A percentile compares a stretch with the other conserved stretches of the same genome.
Evolutionary conservation across 2,329 filamentous ascomycete genomes (phyloP).

Genomic region (Phoma herbarum): DNA sequence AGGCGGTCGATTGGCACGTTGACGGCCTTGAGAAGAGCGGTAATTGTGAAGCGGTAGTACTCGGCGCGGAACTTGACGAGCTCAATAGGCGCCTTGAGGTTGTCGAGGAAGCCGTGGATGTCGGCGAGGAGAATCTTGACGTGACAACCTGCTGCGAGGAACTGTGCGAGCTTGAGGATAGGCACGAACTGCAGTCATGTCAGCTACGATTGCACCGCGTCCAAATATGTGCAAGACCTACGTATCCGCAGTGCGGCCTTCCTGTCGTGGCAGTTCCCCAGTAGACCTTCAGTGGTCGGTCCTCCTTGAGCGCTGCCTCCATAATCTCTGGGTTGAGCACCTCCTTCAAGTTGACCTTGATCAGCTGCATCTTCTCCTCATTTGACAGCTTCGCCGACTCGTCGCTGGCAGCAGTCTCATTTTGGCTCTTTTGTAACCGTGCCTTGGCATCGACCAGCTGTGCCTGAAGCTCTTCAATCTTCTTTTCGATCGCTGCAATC

Average conservation of each 20-base stretch:
- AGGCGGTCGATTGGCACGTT: constrained; percentile 81
- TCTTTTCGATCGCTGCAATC: constrained; percentile 46
- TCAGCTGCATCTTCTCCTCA: constrained; percentile 75
- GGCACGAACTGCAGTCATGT: constrained; percentile 69
- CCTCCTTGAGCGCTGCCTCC: constrained; percentile 72
- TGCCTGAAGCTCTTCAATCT: constrained; percentile 40
- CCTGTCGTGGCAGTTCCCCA: constrained; percentile 90
- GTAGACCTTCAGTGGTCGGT: constrained; percentile 78
- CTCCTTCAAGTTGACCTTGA: constrained; percentile 82
- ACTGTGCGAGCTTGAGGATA: constrained; percentile 87
- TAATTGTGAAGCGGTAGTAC: constrained; percentile 84
- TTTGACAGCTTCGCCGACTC: constrained; percentile 51
- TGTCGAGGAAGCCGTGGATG: constrained; percentile 78
- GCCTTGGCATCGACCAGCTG: constrained; percentile 44
- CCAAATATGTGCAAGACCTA: constrained; percentile 22
- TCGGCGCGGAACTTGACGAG: constrained; percentile 81
- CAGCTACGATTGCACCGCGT: constrained; percentile 9
- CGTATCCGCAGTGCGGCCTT: constrained; percentile 86
- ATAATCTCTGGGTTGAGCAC: constrained; percentile 86
- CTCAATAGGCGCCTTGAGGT: constrained; percentile 86
- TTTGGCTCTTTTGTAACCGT: constrained; percentile 38
- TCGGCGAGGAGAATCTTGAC: constrained; percentile 76
- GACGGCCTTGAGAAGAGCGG: constrained; percentile 76
- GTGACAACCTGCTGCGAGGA: constrained; percentile 84
- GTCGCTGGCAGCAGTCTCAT: constrained; percentile 27